Base-by-base conservation (phyloP, 2,329 filamentous ascomycete genomes). In the Aspergillus proliferans region DNA sequence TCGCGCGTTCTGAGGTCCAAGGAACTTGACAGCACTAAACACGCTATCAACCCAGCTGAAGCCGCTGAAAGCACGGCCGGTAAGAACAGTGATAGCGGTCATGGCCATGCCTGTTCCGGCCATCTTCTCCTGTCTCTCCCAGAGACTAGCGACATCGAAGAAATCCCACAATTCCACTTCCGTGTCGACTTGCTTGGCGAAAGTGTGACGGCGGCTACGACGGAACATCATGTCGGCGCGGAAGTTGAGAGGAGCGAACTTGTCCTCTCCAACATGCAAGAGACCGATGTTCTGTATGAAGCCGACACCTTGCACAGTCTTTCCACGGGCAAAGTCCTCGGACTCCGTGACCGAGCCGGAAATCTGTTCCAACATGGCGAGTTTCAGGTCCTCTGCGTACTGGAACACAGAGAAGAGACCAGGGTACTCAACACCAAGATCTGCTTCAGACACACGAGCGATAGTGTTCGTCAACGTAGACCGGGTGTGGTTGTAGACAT, bases 81-180 rank as follows among this genome's bases (percentile, higher is more conserved):
- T 89, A 4, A 97, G 76, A 2, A 95, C 88, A 49, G 89, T 91
- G 8, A 87, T 87, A 33, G 95, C 81, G 1, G 93, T 98, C 63
- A 98, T 78, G 5, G 92, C 93, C 86, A 98, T 91, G 55, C 93
- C 87, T 3, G 91, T 94, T 36, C 92, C 89, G 5, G 92, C 91
- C 48, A 94, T 79, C 77, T 97, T 98, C 71, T 98, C 93, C 67
- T 97, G 92, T 47, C 84, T 81, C 63, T 96, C 89, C 74, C 95
- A 79, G 5, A 97, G 72, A 9, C 83, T 87, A 15, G 83, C 79
- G 68, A 90, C 78, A 68, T 98, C 93, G 61, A 98, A 88, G 76
- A 98, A 97, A 72, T 98, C 93, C 80, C 80, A 87, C 0, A 95
- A 60, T 63, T 98, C 91, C 3, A 93, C 87, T 47, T 93, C 83